Base-by-base conservation (phyloP, 768 basidiomycete species). In the Podaxis sp. region DNA sequence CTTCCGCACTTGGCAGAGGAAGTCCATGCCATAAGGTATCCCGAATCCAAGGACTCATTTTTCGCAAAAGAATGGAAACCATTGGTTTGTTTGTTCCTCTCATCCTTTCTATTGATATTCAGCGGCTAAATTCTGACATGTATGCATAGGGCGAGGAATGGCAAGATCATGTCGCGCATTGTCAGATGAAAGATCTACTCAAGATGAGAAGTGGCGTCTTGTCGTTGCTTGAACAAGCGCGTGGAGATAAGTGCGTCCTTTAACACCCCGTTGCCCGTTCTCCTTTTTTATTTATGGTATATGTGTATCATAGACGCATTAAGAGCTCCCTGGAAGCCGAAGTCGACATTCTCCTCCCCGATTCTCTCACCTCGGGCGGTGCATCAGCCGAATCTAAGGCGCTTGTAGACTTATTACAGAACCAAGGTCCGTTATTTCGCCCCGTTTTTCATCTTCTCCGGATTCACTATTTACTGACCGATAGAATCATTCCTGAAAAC, bases 1-100 rank as follows among this genome's bases (percentile, higher is more conserved):
- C 79, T 93, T 2, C 96, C 96, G 8, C 92, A 96, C 70, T 83
- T 97, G 4, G 91, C 93, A 0, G 95, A 97, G 74, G 96, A 98
- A 73, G 85, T 96, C 60, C 82, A 92, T 67, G 79, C 83, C 30
- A 75, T 79, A 24, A 66, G 73, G 72, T 72, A 75, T 52, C 67
- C 70, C 4, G 70, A 78, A 42, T 52, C 59, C 33, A 71, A 67
- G 0, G 72, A 70, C 0, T 95, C 93, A 0, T 81, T 92, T n/a
- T 96, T 95, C 69, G 77, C 78, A 64, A 80, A 77, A 2, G 77
- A 75, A n/a, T 96, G 95, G 95, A 70, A 67, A 49, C 82, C 85
- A 24, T 69, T 92, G 64, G 95, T 93, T 68, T 38, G 87, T 54
- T n/a, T 3, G 2, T 52, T 24, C 39, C 65, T 36, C 13, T 39